Evolutionary conservation across 208 protist genomes (phyloP), one percentile per base, ranked within the genome.

Genomic region (Tetramitus jugosus): DNA sequence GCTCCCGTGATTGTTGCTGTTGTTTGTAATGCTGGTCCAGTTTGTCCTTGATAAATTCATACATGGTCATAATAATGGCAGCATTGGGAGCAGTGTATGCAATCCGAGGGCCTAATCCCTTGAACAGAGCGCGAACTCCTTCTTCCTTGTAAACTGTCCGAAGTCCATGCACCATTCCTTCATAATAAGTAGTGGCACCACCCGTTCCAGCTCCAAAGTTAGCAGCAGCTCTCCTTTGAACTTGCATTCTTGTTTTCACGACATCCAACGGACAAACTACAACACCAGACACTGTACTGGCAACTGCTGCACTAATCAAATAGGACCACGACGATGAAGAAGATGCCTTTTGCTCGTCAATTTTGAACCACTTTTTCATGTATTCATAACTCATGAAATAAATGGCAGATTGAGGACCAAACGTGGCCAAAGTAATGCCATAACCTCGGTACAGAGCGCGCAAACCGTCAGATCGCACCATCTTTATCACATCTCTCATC

Each of bases 211-310:
- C 2, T 40, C 31, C 33, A 26, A 37, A 2, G 29, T 35, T 4
- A 4, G 7, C 2, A 8, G 39, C 26, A 2, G 7, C 53, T 33
- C 67, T 45, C 39, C 67, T 52, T 52, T 74, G 67, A 14, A 74
- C 67, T 74, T 74, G 67, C 17, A 74, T 53, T 74, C 67, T 43
- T 37, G 67, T 74, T 74, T 74, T 74, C 20, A 74, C 37, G 33
- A 74, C 67, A 74, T 74, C 67, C 20, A 74, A 74, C 23, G 67
- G 67, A 37, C 20, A n/a, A 17, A 42, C 53, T 40, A 20, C 33
- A 53, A 74, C 33, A 0, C 42, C 35, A 29, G 31, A 4, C n/a
- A 74, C 33, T 74, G 29, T 26, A 74, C 10, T 39, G 0, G 31
- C 17, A 10, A 74, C 26, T 23, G 42, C 17, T 17, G 31, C 67